phyloP scores from a whole-genome alignment of 768 basidiomycete genomes.

The Calocera viscosa region DNA sequence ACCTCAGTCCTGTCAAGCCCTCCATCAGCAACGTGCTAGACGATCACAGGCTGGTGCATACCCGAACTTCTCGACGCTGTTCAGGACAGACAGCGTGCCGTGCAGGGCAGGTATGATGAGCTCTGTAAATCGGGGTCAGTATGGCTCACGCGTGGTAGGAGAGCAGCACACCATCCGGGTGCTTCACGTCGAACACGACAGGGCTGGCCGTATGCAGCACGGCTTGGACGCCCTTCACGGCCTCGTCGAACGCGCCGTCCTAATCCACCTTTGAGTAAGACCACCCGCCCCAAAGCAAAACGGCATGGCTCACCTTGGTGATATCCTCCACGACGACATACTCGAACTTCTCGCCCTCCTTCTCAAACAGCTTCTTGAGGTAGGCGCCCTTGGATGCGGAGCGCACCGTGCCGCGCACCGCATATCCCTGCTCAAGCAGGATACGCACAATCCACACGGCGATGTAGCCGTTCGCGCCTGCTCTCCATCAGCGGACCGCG shows the following conservation, averaged over 20 bases:
- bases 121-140: constrained; percentile 11
- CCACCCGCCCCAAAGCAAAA: background rate
- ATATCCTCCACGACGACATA: constrained; percentile 61
- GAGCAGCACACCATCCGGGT: constrained; percentile 31
- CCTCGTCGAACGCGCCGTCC: constrained; percentile 31
- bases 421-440: constrained; percentile 50
- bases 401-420: constrained; percentile 51
- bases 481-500: background rate
- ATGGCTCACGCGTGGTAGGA: background rate
- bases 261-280: background rate
- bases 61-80: constrained; percentile 45
- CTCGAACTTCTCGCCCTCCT: constrained; percentile 47
- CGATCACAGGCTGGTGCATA: constrained; percentile 19
- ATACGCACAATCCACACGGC: constrained; percentile 44
- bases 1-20: constrained; percentile 31
- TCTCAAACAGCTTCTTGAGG: constrained; percentile 42
- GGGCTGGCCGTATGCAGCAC: constrained; percentile 27
- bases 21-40: constrained; percentile 7
- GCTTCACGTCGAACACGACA: constrained; percentile 19
- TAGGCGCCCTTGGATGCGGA: constrained; percentile 46
- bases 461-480: constrained; percentile 48
- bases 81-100: constrained; percentile 53
- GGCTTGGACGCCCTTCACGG: constrained; percentile 31
- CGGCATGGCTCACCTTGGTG: constrained; percentile 30
- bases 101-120: constrained; percentile 43